phyloP scores from a whole-genome alignment of 148 eudicot genomes.

The Rhododendron griersonianum region DNA sequence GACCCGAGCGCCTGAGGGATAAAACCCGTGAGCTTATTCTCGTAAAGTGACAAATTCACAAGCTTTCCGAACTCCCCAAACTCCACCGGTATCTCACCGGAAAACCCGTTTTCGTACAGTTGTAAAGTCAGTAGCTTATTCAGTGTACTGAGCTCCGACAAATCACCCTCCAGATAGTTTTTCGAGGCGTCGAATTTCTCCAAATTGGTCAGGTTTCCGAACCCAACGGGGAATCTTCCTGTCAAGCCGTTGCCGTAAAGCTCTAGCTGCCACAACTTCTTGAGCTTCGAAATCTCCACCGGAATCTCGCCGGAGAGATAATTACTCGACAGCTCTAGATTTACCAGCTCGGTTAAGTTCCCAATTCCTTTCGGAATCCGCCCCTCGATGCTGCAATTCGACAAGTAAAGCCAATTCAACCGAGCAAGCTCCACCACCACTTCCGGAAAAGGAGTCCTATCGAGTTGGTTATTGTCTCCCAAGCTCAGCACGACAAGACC shows the following conservation, averaged over 20 bases:
- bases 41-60: slow-evolving; percentile 61
- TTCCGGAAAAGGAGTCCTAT: slow-evolving; percentile 42
- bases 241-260: slow-evolving; percentile 47
- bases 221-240: slow-evolving; percentile 64
- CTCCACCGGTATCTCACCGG: slow-evolving; percentile 73
- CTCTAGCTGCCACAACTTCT: slow-evolving; percentile 65
- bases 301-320: slow-evolving; percentile 58
- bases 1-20: slow-evolving; percentile 79
- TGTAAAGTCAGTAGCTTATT: slow-evolving; percentile 47
- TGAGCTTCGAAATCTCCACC: slow-evolving; percentile 47
- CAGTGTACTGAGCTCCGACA: slow-evolving; percentile 52
- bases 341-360: slow-evolving; percentile 37
- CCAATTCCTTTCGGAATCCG: slow-evolving; percentile 61
- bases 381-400: slow-evolving; percentile 72
- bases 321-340: slow-evolving; percentile 53
- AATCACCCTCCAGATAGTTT: slow-evolving; percentile 49
- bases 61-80: slow-evolving; percentile 67
- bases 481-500: slow-evolving; percentile 41
- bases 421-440: slow-evolving; percentile 25
- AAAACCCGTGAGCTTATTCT: slow-evolving; percentile 57
- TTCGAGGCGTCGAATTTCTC: slow-evolving; percentile 59
- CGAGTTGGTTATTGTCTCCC: slow-evolving; percentile 76
- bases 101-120: slow-evolving; percentile 42
- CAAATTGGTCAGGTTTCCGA: slow-evolving; percentile 51
- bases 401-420: slow-evolving; percentile 54